A percentile compares a stretch with the other conserved stretches of the same genome.
These are phyloP conservation scores for Giardia muris DNA, from an alignment of 208 protist genomes.

Conservation along the genomic window DNA sequence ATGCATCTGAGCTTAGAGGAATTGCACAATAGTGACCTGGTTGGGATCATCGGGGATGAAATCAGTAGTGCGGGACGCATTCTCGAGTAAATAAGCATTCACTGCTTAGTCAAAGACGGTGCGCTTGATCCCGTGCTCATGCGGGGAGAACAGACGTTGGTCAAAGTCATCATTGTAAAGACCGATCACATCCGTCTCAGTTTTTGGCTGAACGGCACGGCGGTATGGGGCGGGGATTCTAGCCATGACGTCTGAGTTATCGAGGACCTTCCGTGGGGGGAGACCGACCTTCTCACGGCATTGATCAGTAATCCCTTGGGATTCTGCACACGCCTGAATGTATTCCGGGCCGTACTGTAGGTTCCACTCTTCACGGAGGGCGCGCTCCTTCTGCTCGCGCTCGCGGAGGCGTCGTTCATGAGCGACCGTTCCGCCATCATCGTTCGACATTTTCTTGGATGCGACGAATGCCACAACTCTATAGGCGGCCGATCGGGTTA, in stretches of 20 bases:
- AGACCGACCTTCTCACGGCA: not conserved
- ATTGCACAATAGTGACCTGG: constrained; percentile 30
- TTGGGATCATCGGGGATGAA: not conserved
- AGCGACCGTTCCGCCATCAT: too few relatives aligned
- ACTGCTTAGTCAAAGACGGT: not conserved
- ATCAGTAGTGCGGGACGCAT: not conserved
- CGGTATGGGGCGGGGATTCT: not conserved
- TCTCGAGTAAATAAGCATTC: not conserved
- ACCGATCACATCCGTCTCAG: not conserved
- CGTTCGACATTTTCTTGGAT: too few relatives aligned
- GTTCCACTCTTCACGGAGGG: not conserved
- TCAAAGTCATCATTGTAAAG: not conserved
- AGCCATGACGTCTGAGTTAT: not conserved
- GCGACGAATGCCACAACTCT: too few relatives aligned
- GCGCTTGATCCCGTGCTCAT: not conserved
- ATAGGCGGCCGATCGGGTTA: too few relatives aligned
- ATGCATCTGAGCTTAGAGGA: constrained; percentile 41
- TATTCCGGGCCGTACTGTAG: not conserved
- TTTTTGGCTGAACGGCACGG: not conserved
- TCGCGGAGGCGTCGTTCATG: too few relatives aligned
- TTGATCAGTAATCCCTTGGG: not conserved
- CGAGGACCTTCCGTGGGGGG: not conserved
- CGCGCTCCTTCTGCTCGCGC: not conserved
- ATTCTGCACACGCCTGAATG: not conserved
- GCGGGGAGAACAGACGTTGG: not conserved